phyloP scores from a whole-genome alignment of 768 basidiomycete species.

The Collybiopsis confluens region DNA sequence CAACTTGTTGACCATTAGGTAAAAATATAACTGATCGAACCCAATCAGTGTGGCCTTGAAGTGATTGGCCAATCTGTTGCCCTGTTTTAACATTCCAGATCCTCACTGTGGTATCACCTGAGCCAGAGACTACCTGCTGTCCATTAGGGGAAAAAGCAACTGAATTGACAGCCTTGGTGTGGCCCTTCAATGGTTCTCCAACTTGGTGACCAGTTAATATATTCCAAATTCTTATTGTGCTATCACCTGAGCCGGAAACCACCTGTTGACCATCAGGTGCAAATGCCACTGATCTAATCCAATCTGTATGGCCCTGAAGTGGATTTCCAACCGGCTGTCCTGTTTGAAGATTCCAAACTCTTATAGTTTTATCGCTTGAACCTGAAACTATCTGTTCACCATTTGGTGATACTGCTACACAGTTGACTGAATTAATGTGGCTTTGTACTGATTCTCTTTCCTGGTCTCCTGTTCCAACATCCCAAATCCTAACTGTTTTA shows the following conservation, averaged over 20 bases:
- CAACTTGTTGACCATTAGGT: constrained; percentile 8
- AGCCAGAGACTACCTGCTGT: neutral
- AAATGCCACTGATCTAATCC: constrained; percentile 8
- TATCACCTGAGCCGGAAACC: neutral
- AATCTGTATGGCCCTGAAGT: neutral
- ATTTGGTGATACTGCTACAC: constrained; percentile 9
- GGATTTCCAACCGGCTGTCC: neutral
- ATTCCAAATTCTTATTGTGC: constrained; percentile 1
- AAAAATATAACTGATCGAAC: constrained; percentile 8
- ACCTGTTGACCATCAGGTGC: constrained; percentile 8
- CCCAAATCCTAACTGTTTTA: constrained; percentile 14
- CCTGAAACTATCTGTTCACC: neutral
- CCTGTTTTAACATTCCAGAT: constrained; percentile 40
- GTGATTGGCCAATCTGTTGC: constrained; percentile 49
- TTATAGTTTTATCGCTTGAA: neutral
- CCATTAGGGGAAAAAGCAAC: neutral
- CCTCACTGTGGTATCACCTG: constrained; percentile 6
- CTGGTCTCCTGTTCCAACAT: constrained; percentile 21
- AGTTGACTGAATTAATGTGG: constrained; percentile 6
- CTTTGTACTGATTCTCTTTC: constrained; percentile 1
- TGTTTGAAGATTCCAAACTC: neutral
- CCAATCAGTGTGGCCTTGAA: neutral
- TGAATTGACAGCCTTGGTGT: neutral
- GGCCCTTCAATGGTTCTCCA: neutral
- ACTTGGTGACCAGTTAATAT: neutral